phyloP scores from a whole-genome alignment of 202 grass and related monocot genomes.

The Panicum virgatum region DNA sequence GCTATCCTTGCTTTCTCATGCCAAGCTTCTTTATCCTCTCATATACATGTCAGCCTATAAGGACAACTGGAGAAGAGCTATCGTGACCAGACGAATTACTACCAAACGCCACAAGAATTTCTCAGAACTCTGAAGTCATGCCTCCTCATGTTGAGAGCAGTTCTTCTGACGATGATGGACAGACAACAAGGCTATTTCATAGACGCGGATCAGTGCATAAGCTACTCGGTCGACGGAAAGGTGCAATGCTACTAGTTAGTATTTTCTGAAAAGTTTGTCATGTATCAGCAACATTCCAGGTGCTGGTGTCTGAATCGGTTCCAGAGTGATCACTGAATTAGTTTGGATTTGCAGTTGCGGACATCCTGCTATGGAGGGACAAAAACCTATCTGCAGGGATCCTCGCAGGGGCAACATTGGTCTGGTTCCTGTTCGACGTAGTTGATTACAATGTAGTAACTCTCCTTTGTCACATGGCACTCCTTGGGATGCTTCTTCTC shows the following conservation, averaged over 20 bases:
- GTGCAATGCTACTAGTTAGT: constrained; percentile 19
- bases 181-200: constrained; percentile 8
- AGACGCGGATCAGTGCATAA: constrained; percentile 45
- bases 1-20: constrained; percentile 57
- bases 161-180: constrained; percentile 57
- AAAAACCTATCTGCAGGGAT: constrained; percentile 64
- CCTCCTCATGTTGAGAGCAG: constrained; percentile 39
- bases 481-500: constrained; percentile 70
- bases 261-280: background rate
- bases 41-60: constrained; percentile 37
- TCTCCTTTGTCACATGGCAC: constrained; percentile 69
- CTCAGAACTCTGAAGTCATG: constrained; percentile 34
- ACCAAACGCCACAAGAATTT: background rate
- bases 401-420: constrained; percentile 49
- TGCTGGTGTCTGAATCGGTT: background rate
- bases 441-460: constrained; percentile 73
- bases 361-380: constrained; percentile 79
- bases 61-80: background rate
- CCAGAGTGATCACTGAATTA: background rate
- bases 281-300: background rate
- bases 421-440: constrained; percentile 82
- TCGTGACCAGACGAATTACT: background rate
- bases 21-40: constrained; percentile 11
- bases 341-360: constrained; percentile 55
- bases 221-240: constrained; percentile 61